phyloP scores from a whole-genome alignment of 768 basidiomycete species.

The Podaxis sp. region DNA sequence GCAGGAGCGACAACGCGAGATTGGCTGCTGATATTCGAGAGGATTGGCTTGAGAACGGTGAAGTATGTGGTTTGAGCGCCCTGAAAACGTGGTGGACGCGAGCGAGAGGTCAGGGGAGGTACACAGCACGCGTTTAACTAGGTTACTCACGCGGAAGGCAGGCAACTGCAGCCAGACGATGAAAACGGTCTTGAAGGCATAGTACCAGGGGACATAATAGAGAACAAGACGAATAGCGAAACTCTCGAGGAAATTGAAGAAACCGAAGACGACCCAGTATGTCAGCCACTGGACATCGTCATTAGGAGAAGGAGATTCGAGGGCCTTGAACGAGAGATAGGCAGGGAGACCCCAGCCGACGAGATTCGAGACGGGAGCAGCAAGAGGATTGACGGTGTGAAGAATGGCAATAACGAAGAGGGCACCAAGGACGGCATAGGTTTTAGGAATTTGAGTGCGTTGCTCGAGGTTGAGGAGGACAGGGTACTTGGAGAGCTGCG shows the following conservation, averaged over 20 bases:
- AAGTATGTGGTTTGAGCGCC: slow-evolving; percentile 86
- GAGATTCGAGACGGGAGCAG: slow-evolving; percentile 89
- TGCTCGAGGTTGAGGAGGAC: slow-evolving; percentile 81
- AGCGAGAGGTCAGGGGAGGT: slow-evolving; percentile 20
- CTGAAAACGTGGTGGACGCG: slow-evolving; percentile 34
- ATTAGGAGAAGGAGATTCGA: slow-evolving; percentile 79
- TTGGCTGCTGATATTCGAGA: slow-evolving; percentile 57
- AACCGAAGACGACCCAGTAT: slow-evolving; percentile 95
- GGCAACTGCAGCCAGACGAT: slow-evolving; percentile 92
- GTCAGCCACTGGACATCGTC: slow-evolving; percentile 97
- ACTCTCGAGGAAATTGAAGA: slow-evolving; percentile 90
- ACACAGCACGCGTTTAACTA: slow-evolving; percentile 11
- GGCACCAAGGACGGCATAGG: slow-evolving; percentile 79
- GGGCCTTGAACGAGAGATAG: slow-evolving; percentile 92
- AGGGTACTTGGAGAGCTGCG: slow-evolving; percentile 82
- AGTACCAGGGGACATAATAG: slow-evolving; percentile 95
- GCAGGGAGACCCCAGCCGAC: slow-evolving; percentile 95
- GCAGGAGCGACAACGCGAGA: slow-evolving; percentile 44
- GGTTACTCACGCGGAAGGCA: slow-evolving; percentile 68
- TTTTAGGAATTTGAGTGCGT: slow-evolving; percentile 91
- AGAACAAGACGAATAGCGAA: slow-evolving; percentile 81
- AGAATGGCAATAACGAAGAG: slow-evolving; percentile 65
- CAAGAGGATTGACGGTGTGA: slow-evolving; percentile 88
- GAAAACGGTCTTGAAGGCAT: slow-evolving; percentile 87
- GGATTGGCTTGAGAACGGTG: slow-evolving; percentile 74